Base-by-base conservation (phyloP, 805 yeast species). In the Diddensiella santjacobensis region DNA sequence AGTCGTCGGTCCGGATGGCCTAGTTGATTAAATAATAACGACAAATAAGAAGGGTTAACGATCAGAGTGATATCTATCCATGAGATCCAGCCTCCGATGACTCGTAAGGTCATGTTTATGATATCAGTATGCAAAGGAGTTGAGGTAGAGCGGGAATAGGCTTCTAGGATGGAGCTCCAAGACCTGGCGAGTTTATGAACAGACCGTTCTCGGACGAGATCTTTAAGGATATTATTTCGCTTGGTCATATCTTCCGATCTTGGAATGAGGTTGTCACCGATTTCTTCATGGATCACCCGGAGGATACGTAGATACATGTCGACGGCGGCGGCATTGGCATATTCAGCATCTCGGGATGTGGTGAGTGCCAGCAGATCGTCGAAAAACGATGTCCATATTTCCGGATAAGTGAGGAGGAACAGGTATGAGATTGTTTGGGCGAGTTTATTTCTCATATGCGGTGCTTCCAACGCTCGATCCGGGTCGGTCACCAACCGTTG, bases 21-120 rank as follows among this genome's bases (percentile, higher is more conserved):
- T 53, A 88, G 71, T 59, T 76, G 82, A 50, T 74, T 77, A 59
- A 80, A 83, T 41, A 88, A 74, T 31, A 77, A 61, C 22, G 72
- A 66, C 58, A 87, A 69, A 56, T 78, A 81, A 19, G 77, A 77
- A 29, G 77, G 73, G 43, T 79, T 79, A 24, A 89, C 74, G 47
- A 91, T 79, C 57, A 87, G 71, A 47, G 82, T 72, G 52, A 90
- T 81, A 63, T 87, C 95, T 64, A 90, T 87, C 99, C 99, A 93
- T 20, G 90, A 82, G 20, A 89, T 85, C 76, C 85, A 93, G 10
- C 80, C 80, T 8, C 97, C 97, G 48, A 93, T 79, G 47, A 81
- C 81, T 45, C 73, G 72, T 43, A 88, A 72, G 4, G 80, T 69
- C 51, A 77, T 76, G 53, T 75, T 79, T 59, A 86, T 57, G 52